Conservation (phyloP, 352 stramenopile genomes). For the Phytophthora fragariaefolia region DNA sequence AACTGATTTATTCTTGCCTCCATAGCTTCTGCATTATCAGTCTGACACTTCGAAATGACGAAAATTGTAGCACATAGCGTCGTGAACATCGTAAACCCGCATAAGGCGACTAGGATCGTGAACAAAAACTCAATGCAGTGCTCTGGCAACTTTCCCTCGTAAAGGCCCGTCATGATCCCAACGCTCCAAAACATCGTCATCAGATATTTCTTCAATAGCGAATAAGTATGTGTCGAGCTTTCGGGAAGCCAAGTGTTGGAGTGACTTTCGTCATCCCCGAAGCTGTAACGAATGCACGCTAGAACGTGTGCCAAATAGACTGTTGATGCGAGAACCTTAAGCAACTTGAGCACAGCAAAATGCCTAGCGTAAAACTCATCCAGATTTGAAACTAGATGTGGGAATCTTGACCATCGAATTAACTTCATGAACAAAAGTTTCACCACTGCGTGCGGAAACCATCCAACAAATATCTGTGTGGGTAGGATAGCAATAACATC, state of each 20-base stretch:
- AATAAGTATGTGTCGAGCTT: conserved; percentile 8
- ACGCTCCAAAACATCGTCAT: conserved; percentile 65
- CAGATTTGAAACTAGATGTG: conserved; percentile 49
- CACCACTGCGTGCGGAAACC: conserved; percentile 14
- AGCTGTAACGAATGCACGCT: conserved; percentile 55
- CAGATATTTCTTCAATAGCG: conserved; percentile 38
- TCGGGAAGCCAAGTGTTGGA: conserved; percentile 53
- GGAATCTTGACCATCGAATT: conserved; percentile 42
- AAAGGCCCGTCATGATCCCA: conserved; percentile 59
- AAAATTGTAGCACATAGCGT: conserved; percentile 72
- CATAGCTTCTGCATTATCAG: conserved; percentile 51
- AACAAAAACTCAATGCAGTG: conserved; percentile 54
- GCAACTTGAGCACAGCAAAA: conserved; percentile 53
- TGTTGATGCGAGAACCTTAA: conserved; percentile 51
- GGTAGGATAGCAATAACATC: conserved; percentile 53
- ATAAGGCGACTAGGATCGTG: conserved; percentile 55
- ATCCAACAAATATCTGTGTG: conserved; percentile 19
- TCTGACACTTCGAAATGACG: conserved; percentile 76
- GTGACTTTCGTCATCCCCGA: conserved; percentile 48
- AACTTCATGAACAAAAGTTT: conserved; percentile 46
- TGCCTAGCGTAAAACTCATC: conserved; percentile 67
- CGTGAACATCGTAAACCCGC: conserved; percentile 72
- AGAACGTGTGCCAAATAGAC: conserved; percentile 59
- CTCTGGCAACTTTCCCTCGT: conserved; percentile 64
- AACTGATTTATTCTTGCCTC: conserved; percentile 73